Base-by-base conservation (phyloP, 192 early-diverging fungal species). In the Dissophora globulifera region DNA sequence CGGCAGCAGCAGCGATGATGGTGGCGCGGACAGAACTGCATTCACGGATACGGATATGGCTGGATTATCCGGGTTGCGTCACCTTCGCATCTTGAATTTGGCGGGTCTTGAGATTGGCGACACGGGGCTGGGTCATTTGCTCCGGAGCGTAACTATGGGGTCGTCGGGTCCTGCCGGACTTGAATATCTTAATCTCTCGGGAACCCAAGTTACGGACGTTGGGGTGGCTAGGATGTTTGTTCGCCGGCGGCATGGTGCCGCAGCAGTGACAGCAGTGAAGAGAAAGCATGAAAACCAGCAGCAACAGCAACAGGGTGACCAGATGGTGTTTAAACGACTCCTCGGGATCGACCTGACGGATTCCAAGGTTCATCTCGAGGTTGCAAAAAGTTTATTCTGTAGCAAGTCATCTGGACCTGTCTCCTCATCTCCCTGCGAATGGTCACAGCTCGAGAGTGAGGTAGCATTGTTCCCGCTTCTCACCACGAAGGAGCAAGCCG, bases 91-190 rank as follows among this genome's bases (percentile, higher is more conserved):
- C 35, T 23, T 76, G 45, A 58, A 62, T 17, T 30, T 76, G 12
- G 33, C 63, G 1, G 48, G 58, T 2, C 45, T 76, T 11, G 49
- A 31, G 35, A 57, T 76, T 27, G 64, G 72, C 26, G 72, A 76
- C 35, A 61, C 51, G 10, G 72, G 72, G 1, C 32, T 76, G 46
- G 50, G 72, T 20, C 72, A 76, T 57, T 31, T 76, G 45, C 7
- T 76, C 42, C 56, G 72, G 2, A 75, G 70, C 26, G 70, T 75
- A 11, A 65, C 70, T 0, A 65, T 65, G 46, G 70, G 70, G 16
- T 60, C 70, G 0, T 65, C 62, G 0, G 70, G 70, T 12, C 62
- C 70, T 4, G 38, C 48, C 3, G 20, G 13, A 5, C 25, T 75
- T 0, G 70, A 75, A 26, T 75, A 75, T 33, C 29, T 75, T 13